Evolutionary conservation across 345 rosid genomes (phyloP).

Genomic region (Brassica cretica): DNA sequence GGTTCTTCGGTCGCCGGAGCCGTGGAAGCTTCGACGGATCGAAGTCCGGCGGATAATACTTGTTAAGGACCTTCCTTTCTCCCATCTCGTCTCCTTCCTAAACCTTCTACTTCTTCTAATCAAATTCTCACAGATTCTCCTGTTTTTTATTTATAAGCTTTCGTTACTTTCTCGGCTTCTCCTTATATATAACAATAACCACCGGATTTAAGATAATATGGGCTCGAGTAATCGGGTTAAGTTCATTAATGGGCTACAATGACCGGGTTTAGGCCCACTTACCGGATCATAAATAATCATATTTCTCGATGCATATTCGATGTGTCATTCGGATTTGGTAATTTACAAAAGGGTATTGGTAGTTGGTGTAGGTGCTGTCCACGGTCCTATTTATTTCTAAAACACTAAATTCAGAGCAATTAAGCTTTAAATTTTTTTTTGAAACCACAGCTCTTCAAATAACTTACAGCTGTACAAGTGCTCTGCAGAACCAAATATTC

Average conservation of each 20-base stretch:
- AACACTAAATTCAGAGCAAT: no score
- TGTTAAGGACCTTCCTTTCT: slow-evolving; percentile 88
- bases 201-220: neutral
- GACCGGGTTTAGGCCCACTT: neutral
- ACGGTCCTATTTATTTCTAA: no score
- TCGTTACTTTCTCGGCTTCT: neutral
- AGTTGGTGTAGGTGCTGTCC: no score
- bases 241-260: neutral
- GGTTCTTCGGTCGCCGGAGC: slow-evolving; percentile 73
- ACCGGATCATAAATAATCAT: neutral
- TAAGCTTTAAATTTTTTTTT: no score
- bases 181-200: neutral
- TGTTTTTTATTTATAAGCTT: neutral
- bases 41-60: slow-evolving; percentile 95
- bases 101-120: slow-evolving; percentile 6
- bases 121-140: slow-evolving; percentile 3
- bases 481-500: no score
- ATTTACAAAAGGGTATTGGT: no score
- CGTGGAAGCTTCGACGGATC: slow-evolving; percentile 86
- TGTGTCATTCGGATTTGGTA: no score
- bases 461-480: no score
- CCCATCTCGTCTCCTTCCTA: slow-evolving; percentile 55
- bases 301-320: no score
- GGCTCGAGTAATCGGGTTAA: neutral
- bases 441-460: no score